phyloP scores from a whole-genome alignment of 208 protist genomes.

The Trypanosoma platydactyli region DNA sequence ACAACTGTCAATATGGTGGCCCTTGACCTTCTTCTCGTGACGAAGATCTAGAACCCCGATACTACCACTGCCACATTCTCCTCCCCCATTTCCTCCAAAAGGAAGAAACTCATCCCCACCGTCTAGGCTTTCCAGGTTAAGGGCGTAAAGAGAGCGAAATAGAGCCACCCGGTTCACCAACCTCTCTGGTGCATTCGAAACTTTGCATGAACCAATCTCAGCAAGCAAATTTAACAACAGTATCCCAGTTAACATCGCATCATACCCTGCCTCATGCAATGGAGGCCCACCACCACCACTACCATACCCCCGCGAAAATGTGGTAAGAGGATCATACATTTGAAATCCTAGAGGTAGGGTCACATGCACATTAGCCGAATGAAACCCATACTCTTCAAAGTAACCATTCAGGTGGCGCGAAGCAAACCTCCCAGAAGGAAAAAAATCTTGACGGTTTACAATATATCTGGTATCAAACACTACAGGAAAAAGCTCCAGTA shows the following conservation, averaged over 20 bases:
- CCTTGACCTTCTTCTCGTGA: conserved; percentile 38
- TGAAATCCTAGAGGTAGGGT: conserved; percentile 64
- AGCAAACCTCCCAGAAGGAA: conserved; percentile 41
- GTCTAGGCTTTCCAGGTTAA: conserved; percentile 27
- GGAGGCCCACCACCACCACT: not conserved
- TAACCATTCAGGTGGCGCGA: conserved; percentile 43
- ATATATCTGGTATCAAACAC: conserved; percentile 74
- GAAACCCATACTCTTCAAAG: conserved; percentile 54
- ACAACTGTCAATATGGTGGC: conserved; percentile 46
- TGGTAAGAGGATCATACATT: conserved; percentile 46
- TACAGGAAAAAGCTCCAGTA: conserved; percentile 51
- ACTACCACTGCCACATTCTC: too few relatives aligned
- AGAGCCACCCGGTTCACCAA: conserved; percentile 52
- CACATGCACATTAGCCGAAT: conserved; percentile 40
- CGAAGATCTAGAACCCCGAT: conserved; percentile 43
- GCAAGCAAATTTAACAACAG: conserved; percentile 67
- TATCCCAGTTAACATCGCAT: conserved; percentile 69
- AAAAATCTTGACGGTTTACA: conserved; percentile 36
- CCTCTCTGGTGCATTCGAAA: conserved; percentile 27
- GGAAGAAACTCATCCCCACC: conserved; percentile 50
- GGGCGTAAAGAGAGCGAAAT: conserved; percentile 60
- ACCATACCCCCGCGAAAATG: not conserved
- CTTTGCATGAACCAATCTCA: conserved; percentile 36
- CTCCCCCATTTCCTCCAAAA: not conserved
- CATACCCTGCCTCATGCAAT: conserved; percentile 73